Evolutionary conservation across 1,139 yeast genomes (phyloP).

Genomic region (Geotrichum australiense): DNA sequence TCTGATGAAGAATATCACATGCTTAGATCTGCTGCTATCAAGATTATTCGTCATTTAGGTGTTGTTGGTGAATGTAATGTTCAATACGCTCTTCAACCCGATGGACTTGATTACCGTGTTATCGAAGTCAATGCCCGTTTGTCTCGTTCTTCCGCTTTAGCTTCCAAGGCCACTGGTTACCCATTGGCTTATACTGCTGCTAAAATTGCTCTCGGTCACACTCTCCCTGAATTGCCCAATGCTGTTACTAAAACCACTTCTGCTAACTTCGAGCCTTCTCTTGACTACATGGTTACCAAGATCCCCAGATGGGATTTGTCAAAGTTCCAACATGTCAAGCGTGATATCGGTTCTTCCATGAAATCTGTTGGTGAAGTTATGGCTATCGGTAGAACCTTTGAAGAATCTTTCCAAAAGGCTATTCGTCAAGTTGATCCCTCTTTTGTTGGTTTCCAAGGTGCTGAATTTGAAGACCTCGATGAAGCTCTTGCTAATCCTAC

Average conservation of each 20-base stretch:
- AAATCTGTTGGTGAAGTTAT: conserved; percentile 98
- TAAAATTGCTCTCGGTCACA: conserved; percentile 89
- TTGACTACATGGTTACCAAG: conserved; percentile 95
- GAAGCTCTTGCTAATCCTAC: conserved; percentile 81
- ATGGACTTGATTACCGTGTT: conserved; percentile 90
- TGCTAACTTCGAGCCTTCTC: conserved; percentile 96
- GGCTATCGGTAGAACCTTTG: conserved; percentile 97
- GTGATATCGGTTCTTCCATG: conserved; percentile 87
- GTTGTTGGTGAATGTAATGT: conserved; percentile 99
- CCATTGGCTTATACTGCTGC: conserved; percentile 99
- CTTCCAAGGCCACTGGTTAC: conserved; percentile 98
- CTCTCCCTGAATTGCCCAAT: conserved; percentile 91
- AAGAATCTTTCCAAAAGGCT: conserved; percentile 97
- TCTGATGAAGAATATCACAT: conserved; percentile 97
- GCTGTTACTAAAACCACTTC: conserved; percentile 92
- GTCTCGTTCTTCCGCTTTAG: conserved; percentile 96
- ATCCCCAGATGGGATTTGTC: conserved; percentile 99
- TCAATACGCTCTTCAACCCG: conserved; percentile 95
- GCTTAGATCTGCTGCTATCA: conserved; percentile 97
- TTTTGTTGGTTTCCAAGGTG: conserved; percentile 87
- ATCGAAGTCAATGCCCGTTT: conserved; percentile 97
- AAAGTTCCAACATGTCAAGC: conserved; percentile 89
- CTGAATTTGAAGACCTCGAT: conserved; percentile 71
- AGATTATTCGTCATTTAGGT: conserved; percentile 94
- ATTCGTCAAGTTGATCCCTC: conserved; percentile 95